Percentiles rank a stretch among this genome's conserved stretches.
Evolutionary conservation across 2,329 filamentous ascomycete species (phyloP).

Genomic region (Lachnellula arida): DNA sequence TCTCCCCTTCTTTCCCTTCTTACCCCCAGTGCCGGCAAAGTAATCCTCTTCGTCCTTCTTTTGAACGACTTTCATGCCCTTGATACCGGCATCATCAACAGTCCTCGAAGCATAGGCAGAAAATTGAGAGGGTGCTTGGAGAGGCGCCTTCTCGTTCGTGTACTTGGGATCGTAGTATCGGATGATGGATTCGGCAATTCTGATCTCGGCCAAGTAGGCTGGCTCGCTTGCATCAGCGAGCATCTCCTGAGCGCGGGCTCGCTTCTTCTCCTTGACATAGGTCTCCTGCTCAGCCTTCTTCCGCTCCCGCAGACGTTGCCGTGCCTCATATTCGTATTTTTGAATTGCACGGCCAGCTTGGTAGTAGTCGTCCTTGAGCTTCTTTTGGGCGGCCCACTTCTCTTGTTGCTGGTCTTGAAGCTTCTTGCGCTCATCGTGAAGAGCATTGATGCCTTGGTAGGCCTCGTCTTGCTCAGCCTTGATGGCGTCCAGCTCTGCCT

Average conservation of each 20-base stretch:
- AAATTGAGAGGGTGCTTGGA: constrained; percentile 65
- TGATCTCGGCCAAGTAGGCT: constrained; percentile 90
- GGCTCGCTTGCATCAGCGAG: constrained; percentile 78
- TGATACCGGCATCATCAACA: constrained; percentile 77
- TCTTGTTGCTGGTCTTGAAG: constrained; percentile 81
- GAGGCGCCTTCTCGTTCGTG: constrained; percentile 60
- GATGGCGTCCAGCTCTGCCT: constrained; percentile 82
- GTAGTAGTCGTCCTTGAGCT: constrained; percentile 88
- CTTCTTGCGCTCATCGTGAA: constrained; percentile 81
- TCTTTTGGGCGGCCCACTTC: constrained; percentile 76
- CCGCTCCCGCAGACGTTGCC: constrained; percentile 70
- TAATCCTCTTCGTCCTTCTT: constrained; percentile 92
- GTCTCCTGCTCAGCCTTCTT: constrained; percentile 76
- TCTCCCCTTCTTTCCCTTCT: constrained; percentile 88
- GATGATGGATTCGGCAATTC: constrained; percentile 80
- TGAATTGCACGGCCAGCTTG: constrained; percentile 74
- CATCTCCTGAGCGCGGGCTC: constrained; percentile 69
- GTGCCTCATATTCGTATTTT: constrained; percentile 78
- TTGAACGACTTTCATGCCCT: constrained; percentile 70
- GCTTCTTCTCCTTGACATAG: constrained; percentile 66
- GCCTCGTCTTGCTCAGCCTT: constrained; percentile 89
- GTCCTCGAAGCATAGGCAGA: constrained; percentile 75
- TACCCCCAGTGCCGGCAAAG: constrained; percentile 65
- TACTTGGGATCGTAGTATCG: constrained; percentile 82
- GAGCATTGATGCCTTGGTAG: constrained; percentile 79